A percentile compares a stretch with the other conserved stretches of the same genome.
phyloP scores from a whole-genome alignment of 352 stramenopile species.

The Aphanomyces cochlioides region DNA sequence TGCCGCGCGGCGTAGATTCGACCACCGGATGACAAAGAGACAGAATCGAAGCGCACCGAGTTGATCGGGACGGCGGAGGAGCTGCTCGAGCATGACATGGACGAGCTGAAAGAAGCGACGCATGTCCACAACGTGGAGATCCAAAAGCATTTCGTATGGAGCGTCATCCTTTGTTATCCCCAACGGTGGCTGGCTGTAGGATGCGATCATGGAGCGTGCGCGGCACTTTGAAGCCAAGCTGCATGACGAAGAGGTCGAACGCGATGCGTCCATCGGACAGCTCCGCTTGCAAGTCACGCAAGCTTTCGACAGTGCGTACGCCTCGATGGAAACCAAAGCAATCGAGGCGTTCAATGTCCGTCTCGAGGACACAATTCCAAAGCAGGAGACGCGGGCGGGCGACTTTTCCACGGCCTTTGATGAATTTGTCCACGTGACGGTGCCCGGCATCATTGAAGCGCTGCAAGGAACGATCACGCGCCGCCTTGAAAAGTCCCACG shows the following conservation, averaged over 20 bases:
- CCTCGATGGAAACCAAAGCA: conserved; percentile 31
- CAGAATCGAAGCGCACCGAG: conserved; percentile 71
- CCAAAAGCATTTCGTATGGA: conserved; percentile 65
- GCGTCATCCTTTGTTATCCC: neutral
- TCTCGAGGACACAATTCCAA: conserved; percentile 29
- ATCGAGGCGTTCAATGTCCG: conserved; percentile 18
- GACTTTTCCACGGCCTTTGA: conserved; percentile 43
- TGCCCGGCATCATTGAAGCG: conserved; percentile 86
- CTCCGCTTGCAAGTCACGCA: conserved; percentile 27
- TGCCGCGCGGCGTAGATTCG: conserved; percentile 40
- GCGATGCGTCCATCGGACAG: conserved; percentile 52
- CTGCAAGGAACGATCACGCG: conserved; percentile 83
- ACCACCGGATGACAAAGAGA: conserved; percentile 53
- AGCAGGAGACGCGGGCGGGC: conserved; percentile 6
- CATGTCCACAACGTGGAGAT: conserved; percentile 84
- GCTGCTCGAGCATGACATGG: conserved; percentile 74
- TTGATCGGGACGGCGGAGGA: conserved; percentile 69
- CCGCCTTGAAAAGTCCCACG: conserved; percentile 85
- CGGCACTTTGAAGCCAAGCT: conserved; percentile 51
- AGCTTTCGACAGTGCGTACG: conserved; percentile 34
- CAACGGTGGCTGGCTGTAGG: conserved; percentile 36
- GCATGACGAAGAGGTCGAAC: conserved; percentile 48
- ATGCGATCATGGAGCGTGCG: conserved; percentile 64
- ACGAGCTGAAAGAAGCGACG: conserved; percentile 71
- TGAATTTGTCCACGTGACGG: conserved; percentile 74